Conservation (phyloP, 192 early-diverging fungal species). For the Entophlyctis helioformis region DNA sequence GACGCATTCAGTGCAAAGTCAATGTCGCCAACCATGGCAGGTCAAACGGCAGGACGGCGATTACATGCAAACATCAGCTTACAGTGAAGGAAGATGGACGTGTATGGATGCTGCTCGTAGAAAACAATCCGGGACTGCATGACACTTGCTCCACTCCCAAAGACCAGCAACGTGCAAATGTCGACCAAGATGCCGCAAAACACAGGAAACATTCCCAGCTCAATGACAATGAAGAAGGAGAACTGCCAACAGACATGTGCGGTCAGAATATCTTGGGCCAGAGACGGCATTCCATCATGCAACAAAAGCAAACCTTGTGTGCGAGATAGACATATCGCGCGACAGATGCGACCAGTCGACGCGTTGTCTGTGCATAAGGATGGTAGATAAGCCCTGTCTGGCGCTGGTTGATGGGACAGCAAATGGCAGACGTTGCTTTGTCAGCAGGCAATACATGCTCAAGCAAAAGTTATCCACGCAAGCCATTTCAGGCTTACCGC, state of each 20-base stretch:
- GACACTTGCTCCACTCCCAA: constrained; percentile 47
- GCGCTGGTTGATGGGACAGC: constrained; percentile 12
- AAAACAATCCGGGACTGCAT: constrained; percentile 42
- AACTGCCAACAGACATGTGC: constrained; percentile 22
- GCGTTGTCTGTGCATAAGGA: constrained; percentile 29
- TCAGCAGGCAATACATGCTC: no score
- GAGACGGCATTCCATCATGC: no score
- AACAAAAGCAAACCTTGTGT: constrained; percentile 38
- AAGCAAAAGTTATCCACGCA: no score
- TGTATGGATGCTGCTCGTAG: constrained; percentile 46
- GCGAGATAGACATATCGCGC: no score
- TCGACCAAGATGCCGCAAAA: constrained; percentile 80
- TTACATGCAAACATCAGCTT: constrained; percentile 2
- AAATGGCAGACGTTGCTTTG: not conserved
- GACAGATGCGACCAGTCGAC: constrained; percentile 15
- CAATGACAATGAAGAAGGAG: constrained; percentile 73
- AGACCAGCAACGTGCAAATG: constrained; percentile 65
- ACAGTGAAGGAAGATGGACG: constrained; percentile 67
- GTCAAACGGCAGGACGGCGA: no score
- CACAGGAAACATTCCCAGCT: constrained; percentile 77
- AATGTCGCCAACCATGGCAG: no score
- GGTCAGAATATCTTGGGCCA: not conserved
- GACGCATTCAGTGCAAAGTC: no score
- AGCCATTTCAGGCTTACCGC: constrained; percentile 20
- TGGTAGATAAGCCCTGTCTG: constrained; percentile 18